phyloP scores from a whole-genome alignment of 2,329 filamentous ascomycete genomes.

The Pseudogymnoascus sp. region DNA sequence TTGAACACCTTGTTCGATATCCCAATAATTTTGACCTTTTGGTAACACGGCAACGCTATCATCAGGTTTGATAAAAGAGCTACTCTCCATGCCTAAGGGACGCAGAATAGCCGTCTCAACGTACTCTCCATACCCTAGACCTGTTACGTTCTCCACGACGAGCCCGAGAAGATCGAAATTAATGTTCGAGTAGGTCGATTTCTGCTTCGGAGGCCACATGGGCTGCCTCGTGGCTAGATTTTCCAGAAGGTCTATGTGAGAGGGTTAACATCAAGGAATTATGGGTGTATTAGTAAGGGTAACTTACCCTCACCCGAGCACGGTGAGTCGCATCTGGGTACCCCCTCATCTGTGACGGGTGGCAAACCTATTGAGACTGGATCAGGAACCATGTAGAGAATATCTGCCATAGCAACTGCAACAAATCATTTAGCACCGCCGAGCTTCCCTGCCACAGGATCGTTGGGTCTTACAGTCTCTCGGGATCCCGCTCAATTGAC shows the following conservation, averaged over 20 bases:
- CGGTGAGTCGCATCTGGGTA: background rate
- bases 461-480: slow-evolving; percentile 18
- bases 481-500: slow-evolving; percentile 23
- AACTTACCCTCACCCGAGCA: background rate
- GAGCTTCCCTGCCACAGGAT: no score
- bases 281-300: background rate
- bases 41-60: slow-evolving; percentile 20
- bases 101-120: background rate
- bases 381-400: background rate
- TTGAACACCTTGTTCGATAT: slow-evolving; percentile 33
- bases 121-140: slow-evolving; percentile 18
- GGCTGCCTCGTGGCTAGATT: slow-evolving; percentile 11
- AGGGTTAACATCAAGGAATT: background rate
- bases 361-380: background rate
- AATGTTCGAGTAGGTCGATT: slow-evolving; percentile 24
- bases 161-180: slow-evolving; percentile 25
- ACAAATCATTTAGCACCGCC: background rate
- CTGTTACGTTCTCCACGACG: slow-evolving; percentile 22
- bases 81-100: background rate
- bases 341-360: background rate
- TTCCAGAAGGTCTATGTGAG: background rate
- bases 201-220: slow-evolving; percentile 21
- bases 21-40: slow-evolving; percentile 28
- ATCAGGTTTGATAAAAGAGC: slow-evolving; percentile 8
- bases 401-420: background rate